Percentiles rank a stretch among this genome's conserved stretches.
Conservation (phyloP, 495 filamentous ascomycete species). For the Penicillium herquei region DNA sequence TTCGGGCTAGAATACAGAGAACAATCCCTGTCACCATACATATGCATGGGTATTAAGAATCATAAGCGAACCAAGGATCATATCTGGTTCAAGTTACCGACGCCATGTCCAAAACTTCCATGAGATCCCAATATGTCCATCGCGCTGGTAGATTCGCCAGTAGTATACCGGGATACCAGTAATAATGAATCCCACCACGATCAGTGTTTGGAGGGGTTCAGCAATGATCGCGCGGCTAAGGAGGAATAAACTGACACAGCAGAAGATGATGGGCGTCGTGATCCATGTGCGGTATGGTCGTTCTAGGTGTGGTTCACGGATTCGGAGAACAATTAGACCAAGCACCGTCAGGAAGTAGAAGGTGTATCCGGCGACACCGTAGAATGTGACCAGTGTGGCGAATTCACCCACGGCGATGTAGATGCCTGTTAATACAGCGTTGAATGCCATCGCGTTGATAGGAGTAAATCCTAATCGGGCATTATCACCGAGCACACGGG, state of each 20-base stretch:
- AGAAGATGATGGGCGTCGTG: constrained; percentile 93
- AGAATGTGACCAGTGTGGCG: constrained; percentile 87
- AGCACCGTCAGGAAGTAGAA: constrained; percentile 97
- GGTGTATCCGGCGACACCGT: constrained; percentile 92
- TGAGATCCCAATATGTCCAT: constrained; percentile 43
- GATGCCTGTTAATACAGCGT: constrained; percentile 63
- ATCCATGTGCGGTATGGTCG: constrained; percentile 95
- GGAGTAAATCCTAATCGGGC: constrained; percentile 74
- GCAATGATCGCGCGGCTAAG: constrained; percentile 84
- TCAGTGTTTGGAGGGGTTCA: constrained; percentile 82
- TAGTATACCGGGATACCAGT: constrained; percentile 85
- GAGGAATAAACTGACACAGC: constrained; percentile 93
- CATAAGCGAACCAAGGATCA: constrained; percentile 8
- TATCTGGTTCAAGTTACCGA: constrained; percentile 8
- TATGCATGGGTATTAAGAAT: constrained; percentile 34
- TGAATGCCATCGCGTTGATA: constrained; percentile 83
- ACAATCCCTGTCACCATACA: constrained; percentile 20
- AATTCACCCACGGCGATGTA: constrained; percentile 91
- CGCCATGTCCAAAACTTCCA: constrained; percentile 63
- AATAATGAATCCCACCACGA: constrained; percentile 79
- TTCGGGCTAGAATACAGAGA: constrained; percentile 8
- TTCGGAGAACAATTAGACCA: constrained; percentile 83
- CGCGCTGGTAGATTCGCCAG: constrained; percentile 69
- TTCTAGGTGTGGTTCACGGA: constrained; percentile 85
- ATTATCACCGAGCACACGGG: constrained; percentile 57